A percentile compares a stretch with the other conserved stretches of the same genome.
Evolutionary conservation across 2,329 filamentous ascomycete genomes (phyloP).

Genomic region (Zymoseptoria tritici): DNA sequence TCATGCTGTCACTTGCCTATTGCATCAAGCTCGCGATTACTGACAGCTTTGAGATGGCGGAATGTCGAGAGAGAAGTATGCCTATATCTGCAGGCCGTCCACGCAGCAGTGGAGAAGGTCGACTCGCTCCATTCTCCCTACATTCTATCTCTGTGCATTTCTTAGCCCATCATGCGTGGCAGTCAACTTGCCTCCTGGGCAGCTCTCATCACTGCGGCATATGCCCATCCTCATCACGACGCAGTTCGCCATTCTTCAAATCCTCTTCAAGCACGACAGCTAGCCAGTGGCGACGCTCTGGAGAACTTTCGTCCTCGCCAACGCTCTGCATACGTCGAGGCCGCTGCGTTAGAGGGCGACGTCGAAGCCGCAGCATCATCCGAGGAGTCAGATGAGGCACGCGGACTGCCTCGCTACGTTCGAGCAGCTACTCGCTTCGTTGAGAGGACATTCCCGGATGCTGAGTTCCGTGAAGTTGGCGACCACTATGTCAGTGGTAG

Average conservation of each 20-base stretch:
- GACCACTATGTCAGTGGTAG: conserved; percentile 51
- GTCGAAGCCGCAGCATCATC: not conserved
- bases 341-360: conserved; percentile 4
- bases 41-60: not conserved
- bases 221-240: not conserved
- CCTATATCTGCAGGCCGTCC: not conserved
- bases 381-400: not conserved
- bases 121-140: not conserved
- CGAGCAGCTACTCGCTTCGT: conserved; percentile 30
- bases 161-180: not conserved
- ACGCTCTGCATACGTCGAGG: conserved; percentile 9
- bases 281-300: not conserved
- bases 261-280: conserved; percentile 4
- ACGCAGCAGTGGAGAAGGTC: not conserved
- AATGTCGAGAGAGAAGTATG: not conserved
- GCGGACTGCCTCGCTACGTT: conserved; percentile 20
- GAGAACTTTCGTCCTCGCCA: conserved; percentile 12
- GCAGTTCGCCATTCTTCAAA: not conserved
- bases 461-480: conserved; percentile 44
- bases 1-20: not conserved
- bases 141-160: not conserved
- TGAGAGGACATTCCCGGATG: conserved; percentile 29
- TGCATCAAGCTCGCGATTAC: not conserved
- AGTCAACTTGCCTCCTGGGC: not conserved
- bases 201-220: not conserved